These are phyloP conservation scores for Neurospora terricola DNA, from an alignment of 495 filamentous ascomycete genomes.

Conservation along the genomic window DNA sequence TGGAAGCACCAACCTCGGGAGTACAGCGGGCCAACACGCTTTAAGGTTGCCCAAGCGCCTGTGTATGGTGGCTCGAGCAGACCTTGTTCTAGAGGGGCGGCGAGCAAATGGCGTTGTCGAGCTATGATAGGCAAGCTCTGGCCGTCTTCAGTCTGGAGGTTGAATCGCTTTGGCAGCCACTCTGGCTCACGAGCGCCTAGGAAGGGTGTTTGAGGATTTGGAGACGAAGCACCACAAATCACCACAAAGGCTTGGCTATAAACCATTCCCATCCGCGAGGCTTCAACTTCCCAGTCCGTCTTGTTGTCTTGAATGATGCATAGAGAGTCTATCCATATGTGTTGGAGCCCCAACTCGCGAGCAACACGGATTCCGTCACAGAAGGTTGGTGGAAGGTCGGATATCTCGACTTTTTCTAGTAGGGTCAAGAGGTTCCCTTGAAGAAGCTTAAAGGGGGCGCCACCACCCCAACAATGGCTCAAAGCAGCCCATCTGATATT, in stretches of 20 bases:
- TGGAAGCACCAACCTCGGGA: not conserved
- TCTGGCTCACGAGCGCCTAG: not conserved
- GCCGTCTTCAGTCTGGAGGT: not conserved
- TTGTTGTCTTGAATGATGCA: constrained; percentile 25
- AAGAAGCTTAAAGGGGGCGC: not conserved
- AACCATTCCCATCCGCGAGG: constrained; percentile 14
- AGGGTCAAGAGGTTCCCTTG: not conserved
- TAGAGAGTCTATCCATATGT: constrained; percentile 26
- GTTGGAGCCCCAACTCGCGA: constrained; percentile 11
- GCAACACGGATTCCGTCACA: constrained; percentile 17
- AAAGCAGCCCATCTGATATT: not conserved
- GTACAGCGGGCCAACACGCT: not conserved
- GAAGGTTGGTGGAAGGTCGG: constrained; percentile 18
- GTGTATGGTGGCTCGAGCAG: not conserved
- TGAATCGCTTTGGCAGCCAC: not conserved
- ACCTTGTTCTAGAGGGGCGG: not conserved
- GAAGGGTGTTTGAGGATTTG: not conserved
- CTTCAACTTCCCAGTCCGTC: constrained; percentile 15
- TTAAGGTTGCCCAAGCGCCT: not conserved
- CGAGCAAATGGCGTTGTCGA: not conserved
- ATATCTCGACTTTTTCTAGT: constrained; percentile 12
- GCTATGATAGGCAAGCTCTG: not conserved
- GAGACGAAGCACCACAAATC: not conserved
- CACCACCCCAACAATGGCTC: constrained; percentile 6
- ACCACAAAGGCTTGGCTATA: constrained; percentile 18